Conservation (phyloP, 805 yeast species). For the Sugiyamaella floridensis region DNA sequence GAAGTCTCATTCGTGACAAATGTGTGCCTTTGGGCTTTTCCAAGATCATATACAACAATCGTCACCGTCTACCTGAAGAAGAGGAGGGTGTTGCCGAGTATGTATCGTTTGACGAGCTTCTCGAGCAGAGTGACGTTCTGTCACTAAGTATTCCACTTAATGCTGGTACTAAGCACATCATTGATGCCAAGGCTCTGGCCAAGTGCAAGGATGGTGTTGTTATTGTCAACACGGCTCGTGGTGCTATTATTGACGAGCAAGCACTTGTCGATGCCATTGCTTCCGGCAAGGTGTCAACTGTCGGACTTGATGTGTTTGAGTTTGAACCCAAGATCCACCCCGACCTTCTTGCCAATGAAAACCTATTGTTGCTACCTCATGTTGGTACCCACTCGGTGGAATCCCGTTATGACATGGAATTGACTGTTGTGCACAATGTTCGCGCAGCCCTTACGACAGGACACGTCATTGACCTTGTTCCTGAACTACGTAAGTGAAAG, state of each 20-base stretch:
- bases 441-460: constrained; percentile 53
- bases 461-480: constrained; percentile 67
- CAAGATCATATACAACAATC: constrained; percentile 47
- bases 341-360: constrained; percentile 40
- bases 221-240: constrained; percentile 54
- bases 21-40: constrained; percentile 44
- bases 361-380: constrained; percentile 50
- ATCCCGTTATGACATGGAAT: constrained; percentile 67
- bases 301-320: constrained; percentile 58
- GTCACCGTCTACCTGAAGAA: constrained; percentile 40
- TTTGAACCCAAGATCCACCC: constrained; percentile 47
- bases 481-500: constrained; percentile 42
- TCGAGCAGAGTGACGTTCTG: constrained; percentile 43
- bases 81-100: constrained; percentile 42
- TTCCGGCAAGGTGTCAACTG: constrained; percentile 44
- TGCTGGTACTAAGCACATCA: constrained; percentile 43
- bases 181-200: constrained; percentile 38
- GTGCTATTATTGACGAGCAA: constrained; percentile 51
- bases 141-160: constrained; percentile 48
- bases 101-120: constrained; percentile 43
- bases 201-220: constrained; percentile 50
- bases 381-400: constrained; percentile 39
- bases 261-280: constrained; percentile 43
- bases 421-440: constrained; percentile 64
- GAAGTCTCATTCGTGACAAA: constrained; percentile 48